Evolutionary conservation across 2,329 filamentous ascomycete species (phyloP).

Genomic region (Ceratocystis eucalypticola): DNA sequence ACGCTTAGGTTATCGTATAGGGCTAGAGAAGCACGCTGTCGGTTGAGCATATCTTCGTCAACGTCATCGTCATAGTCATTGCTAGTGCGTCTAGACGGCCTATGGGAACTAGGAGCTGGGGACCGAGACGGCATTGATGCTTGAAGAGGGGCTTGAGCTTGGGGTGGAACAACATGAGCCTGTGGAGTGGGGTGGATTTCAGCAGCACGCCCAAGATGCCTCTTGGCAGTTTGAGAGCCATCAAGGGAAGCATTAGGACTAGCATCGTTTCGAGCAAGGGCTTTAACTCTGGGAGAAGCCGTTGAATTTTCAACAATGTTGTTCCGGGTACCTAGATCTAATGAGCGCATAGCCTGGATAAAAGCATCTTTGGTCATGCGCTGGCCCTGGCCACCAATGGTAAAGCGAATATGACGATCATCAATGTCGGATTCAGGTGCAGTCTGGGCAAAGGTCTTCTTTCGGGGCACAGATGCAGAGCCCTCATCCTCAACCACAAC

Average conservation of each 20-base stretch:
- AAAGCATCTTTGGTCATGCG: conserved; percentile 74
- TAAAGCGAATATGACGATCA: conserved; percentile 61
- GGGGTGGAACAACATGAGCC: neutral
- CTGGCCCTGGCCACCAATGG: conserved; percentile 55
- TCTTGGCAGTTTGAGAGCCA: neutral
- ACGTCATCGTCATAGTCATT: conserved; percentile 1
- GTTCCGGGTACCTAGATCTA: conserved; percentile 51
- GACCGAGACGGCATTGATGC: neutral
- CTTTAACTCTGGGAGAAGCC: conserved; percentile 37
- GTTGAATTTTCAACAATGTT: conserved; percentile 40
- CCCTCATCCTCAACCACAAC: conserved; percentile 19
- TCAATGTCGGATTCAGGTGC: conserved; percentile 43
- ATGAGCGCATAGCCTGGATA: conserved; percentile 55
- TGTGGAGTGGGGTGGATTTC: neutral
- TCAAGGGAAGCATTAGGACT: neutral
- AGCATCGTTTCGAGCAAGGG: conserved; percentile 33
- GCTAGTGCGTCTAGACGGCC: neutral
- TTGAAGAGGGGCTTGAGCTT: neutral
- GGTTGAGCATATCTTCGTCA: neutral
- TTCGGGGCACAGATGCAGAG: conserved; percentile 24
- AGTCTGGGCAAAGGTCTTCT: conserved; percentile 27
- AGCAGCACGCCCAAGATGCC: neutral
- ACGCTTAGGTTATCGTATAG: conserved; percentile 5
- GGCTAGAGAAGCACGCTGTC: neutral
- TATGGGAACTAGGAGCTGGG: neutral